Evolutionary conservation across 163 green algal species (phyloP).

Genomic region (Chloromonas sp.): DNA sequence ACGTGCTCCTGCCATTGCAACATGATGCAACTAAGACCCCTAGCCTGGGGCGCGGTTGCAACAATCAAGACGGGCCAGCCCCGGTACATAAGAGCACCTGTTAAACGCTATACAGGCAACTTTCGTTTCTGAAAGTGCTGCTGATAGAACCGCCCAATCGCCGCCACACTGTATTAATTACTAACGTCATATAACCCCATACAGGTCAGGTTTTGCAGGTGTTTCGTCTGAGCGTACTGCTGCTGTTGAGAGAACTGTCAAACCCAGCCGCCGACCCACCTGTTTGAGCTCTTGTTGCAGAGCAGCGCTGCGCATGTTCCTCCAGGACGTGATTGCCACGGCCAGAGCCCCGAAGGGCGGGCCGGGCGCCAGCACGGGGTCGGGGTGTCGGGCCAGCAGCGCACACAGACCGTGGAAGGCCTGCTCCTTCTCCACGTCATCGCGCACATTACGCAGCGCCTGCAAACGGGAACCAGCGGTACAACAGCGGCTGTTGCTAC

Average conservation of each 20-base stretch:
- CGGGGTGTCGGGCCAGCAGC: conserved; percentile 65
- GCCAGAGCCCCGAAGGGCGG: conserved; percentile 39
- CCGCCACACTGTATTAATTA: too few relatives aligned
- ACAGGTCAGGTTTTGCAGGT: too few relatives aligned
- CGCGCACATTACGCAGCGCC: conserved; percentile 69
- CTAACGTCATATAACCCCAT: too few relatives aligned
- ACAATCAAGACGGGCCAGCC: too few relatives aligned
- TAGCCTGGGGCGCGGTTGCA: too few relatives aligned
- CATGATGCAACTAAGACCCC: too few relatives aligned
- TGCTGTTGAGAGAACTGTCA: background rate
- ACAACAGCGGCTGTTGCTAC: too few relatives aligned
- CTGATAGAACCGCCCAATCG: background rate
- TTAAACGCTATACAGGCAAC: too few relatives aligned
- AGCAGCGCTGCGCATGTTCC: conserved; percentile 38
- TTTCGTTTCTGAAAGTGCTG: background rate
- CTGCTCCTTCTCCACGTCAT: conserved; percentile 93
- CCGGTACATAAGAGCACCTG: too few relatives aligned
- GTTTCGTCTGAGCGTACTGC: background rate
- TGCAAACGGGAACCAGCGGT: background rate
- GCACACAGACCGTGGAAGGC: conserved; percentile 76
- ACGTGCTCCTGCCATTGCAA: too few relatives aligned
- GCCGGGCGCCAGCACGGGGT: conserved; percentile 37
- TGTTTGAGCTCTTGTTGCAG: conserved; percentile 47
- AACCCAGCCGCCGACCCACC: background rate
- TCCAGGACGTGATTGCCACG: conserved; percentile 72